Evolutionary conservation across 371 early-diverging fungal genomes (phyloP).

Genomic region (Lichtheimia hyalospora): DNA sequence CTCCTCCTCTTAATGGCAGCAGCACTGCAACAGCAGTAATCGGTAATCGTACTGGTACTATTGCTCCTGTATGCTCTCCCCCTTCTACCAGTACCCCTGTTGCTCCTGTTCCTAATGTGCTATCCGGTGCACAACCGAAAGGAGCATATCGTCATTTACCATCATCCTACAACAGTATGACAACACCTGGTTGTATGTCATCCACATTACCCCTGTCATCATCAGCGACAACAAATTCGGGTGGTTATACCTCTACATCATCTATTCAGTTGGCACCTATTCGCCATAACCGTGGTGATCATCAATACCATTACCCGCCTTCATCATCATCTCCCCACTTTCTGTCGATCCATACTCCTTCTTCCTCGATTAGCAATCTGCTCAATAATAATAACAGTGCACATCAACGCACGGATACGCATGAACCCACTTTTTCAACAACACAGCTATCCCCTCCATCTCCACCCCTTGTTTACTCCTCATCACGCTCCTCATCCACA

Average conservation of each 20-base stretch:
- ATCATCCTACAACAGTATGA: neutral
- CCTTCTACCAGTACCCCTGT: neutral
- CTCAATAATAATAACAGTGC: conserved; percentile 3
- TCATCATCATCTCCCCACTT: neutral
- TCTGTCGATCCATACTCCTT: too few relatives aligned
- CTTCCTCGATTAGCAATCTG: conserved; percentile 1
- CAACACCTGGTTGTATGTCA: conserved; percentile 1
- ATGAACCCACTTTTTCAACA: too few relatives aligned
- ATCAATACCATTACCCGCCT: neutral
- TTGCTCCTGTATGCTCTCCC: neutral
- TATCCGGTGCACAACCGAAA: neutral
- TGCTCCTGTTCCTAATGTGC: neutral
- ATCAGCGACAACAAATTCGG: too few relatives aligned
- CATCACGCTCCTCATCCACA: too few relatives aligned
- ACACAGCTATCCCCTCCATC: too few relatives aligned
- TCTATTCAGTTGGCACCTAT: conserved; percentile 1
- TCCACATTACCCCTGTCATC: too few relatives aligned
- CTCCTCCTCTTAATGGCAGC: too few relatives aligned
- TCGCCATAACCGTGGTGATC: neutral
- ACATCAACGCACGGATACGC: too few relatives aligned
- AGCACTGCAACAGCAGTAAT: neutral
- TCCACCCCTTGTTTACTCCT: too few relatives aligned
- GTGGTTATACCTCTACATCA: neutral
- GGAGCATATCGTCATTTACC: conserved; percentile 4
- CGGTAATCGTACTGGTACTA: neutral